Base-by-base conservation (phyloP, 345 rosid genomes). In the Abelmoschus esculentus region DNA sequence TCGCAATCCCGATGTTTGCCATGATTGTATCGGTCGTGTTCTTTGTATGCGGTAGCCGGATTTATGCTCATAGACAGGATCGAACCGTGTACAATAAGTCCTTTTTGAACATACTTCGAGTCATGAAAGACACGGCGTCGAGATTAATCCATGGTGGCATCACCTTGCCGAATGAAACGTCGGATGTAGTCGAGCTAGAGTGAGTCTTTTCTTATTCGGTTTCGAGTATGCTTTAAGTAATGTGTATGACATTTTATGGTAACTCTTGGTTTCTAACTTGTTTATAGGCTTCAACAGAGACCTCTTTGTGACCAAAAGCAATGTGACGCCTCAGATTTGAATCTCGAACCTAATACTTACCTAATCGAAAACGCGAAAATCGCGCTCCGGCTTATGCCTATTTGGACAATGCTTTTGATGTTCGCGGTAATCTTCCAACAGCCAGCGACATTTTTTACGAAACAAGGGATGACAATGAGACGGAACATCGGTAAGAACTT, bases 381-480 rank as follows among this genome's bases (percentile, higher is more conserved):
- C 47, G 67, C 91, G 3, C 66, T 85, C 13, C 77, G 90, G 67
- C 83, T 93, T 40, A 52, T 93, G 70, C 98, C 98, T 1, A 87
- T 93, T 28, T 93, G 98, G 98, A 80, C 88, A 55, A 86, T 84
- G 88, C 97, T 93, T 26, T 86, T 93, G 1, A 85, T 84, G 84
- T 93, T 91, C 67, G 98, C 98, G 0, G 91, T 93, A 46, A 87
- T 93, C 71, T 93, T 91, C 79, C 93, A 88, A 44, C 98, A 84
- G 66, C 98, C 97, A 0, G 83, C 89, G 0, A 93, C 98, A 0
- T 93, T 93, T 72, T 93, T 93, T 61, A 91, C 97, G 7, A 93
- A 91, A 71, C 98, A 93, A 75, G 98, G 97, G 70, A 86, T 81
- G 85, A 83, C 86, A 13, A 93, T 93, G 99, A 76, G 82, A 64